These are phyloP conservation scores for Naegleria gruberi DNA, from an alignment of 208 protist genomes.

Conservation along the genomic window DNA sequence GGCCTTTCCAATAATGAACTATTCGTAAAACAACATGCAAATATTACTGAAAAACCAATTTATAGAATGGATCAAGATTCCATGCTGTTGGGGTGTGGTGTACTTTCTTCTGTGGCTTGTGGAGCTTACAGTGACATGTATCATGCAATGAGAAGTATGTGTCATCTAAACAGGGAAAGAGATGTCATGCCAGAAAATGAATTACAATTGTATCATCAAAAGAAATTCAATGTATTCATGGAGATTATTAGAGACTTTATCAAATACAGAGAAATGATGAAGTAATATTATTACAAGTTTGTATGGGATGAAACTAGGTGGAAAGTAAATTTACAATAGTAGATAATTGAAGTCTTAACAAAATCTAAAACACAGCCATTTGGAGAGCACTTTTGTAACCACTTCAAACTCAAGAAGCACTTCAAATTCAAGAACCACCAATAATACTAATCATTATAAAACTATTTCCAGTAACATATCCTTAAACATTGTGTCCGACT, in stretches of 20 bases:
- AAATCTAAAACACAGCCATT: no score
- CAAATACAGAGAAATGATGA: constrained; percentile 33
- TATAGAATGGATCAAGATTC: constrained; percentile 14
- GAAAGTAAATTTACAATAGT: no score
- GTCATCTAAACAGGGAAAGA: not conserved
- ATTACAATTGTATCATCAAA: constrained; percentile 10
- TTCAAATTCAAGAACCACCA: no score
- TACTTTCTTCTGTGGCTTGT: constrained; percentile 17
- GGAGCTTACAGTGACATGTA: not conserved
- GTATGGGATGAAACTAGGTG: no score
- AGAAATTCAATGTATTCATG: constrained; percentile 25
- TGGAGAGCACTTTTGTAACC: no score
- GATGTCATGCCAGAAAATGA: not conserved
- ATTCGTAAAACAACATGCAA: constrained; percentile 29
- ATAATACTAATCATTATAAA: no score
- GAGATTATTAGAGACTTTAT: constrained; percentile 33
- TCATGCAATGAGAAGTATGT: constrained; percentile 24
- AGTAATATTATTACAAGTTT: no score
- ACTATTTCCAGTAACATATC: no score
- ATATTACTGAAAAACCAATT: not conserved
- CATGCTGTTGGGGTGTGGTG: constrained; percentile 27
- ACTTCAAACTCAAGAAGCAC: no score
- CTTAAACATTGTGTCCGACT: no score
- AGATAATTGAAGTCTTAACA: no score
- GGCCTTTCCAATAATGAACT: constrained; percentile 37